A percentile compares a stretch with the other conserved stretches of the same genome.
phyloP scores from a whole-genome alignment of 2,329 filamentous ascomycete genomes.

The Elsinoe ampelina region DNA sequence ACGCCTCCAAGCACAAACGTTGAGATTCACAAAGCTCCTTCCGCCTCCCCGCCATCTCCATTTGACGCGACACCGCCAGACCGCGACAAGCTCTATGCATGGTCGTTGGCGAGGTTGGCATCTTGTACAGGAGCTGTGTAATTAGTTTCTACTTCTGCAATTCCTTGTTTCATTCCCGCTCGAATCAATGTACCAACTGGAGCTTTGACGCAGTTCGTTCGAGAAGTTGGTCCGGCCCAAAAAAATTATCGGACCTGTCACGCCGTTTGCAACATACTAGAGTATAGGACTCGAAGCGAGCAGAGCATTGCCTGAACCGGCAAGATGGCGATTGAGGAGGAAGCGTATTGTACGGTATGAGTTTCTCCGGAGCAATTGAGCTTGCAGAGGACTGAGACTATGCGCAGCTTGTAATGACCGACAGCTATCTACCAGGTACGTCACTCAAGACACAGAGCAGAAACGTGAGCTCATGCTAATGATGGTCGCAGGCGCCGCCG shows the following conservation, averaged over 20 bases:
- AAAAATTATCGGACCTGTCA: background rate
- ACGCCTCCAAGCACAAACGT: constrained; percentile 10
- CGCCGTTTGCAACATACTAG: constrained; percentile 6
- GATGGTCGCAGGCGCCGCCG: constrained; percentile 61
- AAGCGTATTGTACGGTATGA: constrained; percentile 58
- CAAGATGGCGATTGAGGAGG: constrained; percentile 34
- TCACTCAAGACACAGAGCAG: constrained; percentile 16
- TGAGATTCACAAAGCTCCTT: constrained; percentile 1
- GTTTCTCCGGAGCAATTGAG: background rate
- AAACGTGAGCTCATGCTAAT: background rate
- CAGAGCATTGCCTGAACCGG: background rate
- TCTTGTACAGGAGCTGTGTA: constrained; percentile 3
- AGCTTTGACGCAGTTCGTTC: constrained; percentile 7
- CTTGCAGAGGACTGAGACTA: background rate
- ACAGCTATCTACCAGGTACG: constrained; percentile 84
- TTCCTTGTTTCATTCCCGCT: background rate
- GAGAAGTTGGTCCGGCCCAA: background rate
- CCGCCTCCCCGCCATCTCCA: constrained; percentile 13
- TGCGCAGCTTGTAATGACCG: constrained; percentile 75
- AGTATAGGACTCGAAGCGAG: background rate
- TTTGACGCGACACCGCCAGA: constrained; percentile 6
- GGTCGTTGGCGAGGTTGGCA: constrained; percentile 10
- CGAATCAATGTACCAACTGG: background rate
- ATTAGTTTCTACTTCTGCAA: background rate
- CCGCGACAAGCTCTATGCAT: constrained; percentile 4